Evolutionary conservation across 371 early-diverging fungal species (phyloP), one percentile per base, ranked within the genome.

Genomic region (Circinella umbellata): DNA sequence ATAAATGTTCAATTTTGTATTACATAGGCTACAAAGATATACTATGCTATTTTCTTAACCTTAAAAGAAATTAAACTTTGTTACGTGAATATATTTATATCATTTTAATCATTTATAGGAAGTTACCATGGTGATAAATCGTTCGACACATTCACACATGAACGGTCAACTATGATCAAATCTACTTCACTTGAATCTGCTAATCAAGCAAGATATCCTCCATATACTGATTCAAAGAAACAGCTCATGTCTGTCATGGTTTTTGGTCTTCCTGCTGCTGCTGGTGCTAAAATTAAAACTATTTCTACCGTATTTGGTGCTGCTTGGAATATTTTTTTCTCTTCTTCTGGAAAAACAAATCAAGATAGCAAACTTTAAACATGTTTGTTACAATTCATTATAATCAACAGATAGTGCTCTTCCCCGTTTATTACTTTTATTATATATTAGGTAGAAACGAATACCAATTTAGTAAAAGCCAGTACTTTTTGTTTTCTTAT

Each of bases 101-200:
- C 2, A 27, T 54, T 55, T 55, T 8, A 34, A 13, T 55, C 35
- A 51, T 9, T 15, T 34, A 10, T 57, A 57, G 57, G 57, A 34
- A 73, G 73, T 34, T 96, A 96, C 75, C 93, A 93, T 51, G 96
- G 96, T 64, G 82, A 87, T 62, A 73, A 78, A 49, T 91, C 95
- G 15, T 93, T 96, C 71, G 84, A 91, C 7, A 82, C 87, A 7
- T 93, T 95, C 73, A 87, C 89, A 27, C 92, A 93, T 66, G 79
- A 85, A 37, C 80, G 92, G 35, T 80, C 84, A 34, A 80, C 87
- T 8, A 80, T 88, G 78, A 74, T 86, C 78, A 84, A 85, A 73
- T 75, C 83, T 6, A 75, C 79, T 66, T 77, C 74, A 39, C 63
- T 83, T 71, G 89, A 88, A 65, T 71, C 80, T 34, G 63, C 86